Evolutionary conservation across 208 protist species (phyloP).

Genomic region (Wallacemonas sp.): DNA sequence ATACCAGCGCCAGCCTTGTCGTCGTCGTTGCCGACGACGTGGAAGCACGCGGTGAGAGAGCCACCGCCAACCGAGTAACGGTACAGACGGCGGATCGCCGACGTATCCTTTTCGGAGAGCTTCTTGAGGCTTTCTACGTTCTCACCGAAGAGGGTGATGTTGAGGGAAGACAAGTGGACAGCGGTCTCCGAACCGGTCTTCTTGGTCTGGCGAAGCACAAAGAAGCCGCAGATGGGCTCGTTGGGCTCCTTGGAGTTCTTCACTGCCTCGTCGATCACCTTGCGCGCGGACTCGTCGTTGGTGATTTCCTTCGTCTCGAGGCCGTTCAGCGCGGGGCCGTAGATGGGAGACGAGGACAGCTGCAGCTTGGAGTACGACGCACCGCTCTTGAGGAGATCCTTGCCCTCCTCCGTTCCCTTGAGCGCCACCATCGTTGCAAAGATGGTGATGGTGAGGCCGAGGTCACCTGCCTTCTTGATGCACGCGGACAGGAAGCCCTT

Average conservation of each 20-base stretch:
- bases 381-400: slow-evolving; percentile 64
- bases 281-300: slow-evolving; percentile 26
- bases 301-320: slow-evolving; percentile 40
- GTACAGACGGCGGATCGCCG: slow-evolving; percentile 47
- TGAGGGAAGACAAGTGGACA: slow-evolving; percentile 71
- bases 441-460: slow-evolving; percentile 54
- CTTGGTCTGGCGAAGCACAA: slow-evolving; percentile 67
- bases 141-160: slow-evolving; percentile 48
- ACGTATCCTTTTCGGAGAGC: slow-evolving; percentile 51
- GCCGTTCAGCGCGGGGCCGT: slow-evolving; percentile 59
- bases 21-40: slow-evolving; percentile 38
- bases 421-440: slow-evolving; percentile 56
- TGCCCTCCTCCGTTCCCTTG: slow-evolving; percentile 43
- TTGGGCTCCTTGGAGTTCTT: slow-evolving; percentile 34
- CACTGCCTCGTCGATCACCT: slow-evolving; percentile 43
- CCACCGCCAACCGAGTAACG: slow-evolving; percentile 75
- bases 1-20: slow-evolving; percentile 31
- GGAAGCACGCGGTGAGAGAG: slow-evolving; percentile 43
- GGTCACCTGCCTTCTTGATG: slow-evolving; percentile 41
- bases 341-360: slow-evolving; percentile 65
- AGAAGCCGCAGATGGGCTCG: slow-evolving; percentile 62
- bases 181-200: slow-evolving; percentile 31
- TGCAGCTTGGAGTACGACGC: slow-evolving; percentile 43
- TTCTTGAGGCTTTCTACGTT: slow-evolving; percentile 44
- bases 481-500: slow-evolving; percentile 48